Conservation (phyloP, 495 filamentous ascomycete species). For the Cercophora newfieldiana region DNA sequence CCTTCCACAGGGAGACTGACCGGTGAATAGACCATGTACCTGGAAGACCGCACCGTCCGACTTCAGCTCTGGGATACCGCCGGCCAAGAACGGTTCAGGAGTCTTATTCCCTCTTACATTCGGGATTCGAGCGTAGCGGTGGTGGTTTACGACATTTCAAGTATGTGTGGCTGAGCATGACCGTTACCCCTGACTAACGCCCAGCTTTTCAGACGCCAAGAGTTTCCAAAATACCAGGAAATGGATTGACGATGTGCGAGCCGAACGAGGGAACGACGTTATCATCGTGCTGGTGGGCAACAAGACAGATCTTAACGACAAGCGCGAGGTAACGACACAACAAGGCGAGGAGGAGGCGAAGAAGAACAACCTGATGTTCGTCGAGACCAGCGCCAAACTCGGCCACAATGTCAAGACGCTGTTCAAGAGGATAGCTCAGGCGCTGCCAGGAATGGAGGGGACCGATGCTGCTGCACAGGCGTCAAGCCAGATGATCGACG, state of each 20-base stretch:
- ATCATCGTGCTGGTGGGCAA: conserved; percentile 98
- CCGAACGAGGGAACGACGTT: conserved; percentile 94
- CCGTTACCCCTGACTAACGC: background rate
- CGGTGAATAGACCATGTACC: conserved; percentile 84
- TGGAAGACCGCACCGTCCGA: conserved; percentile 96
- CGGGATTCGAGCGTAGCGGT: conserved; percentile 95
- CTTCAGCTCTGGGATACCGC: conserved; percentile 98
- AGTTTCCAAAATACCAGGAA: conserved; percentile 97
- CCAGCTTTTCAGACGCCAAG: conserved; percentile 62
- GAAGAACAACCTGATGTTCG: conserved; percentile 94
- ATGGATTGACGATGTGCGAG: conserved; percentile 98
- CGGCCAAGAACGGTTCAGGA: conserved; percentile 95
- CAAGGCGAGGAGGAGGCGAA: conserved; percentile 99
- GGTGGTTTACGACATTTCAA: conserved; percentile 98
- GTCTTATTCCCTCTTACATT: conserved; percentile 95
- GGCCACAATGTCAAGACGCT: conserved; percentile 97
- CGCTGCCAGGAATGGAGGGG: conserved; percentile 95
- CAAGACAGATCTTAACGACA: conserved; percentile 98
- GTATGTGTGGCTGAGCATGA: conserved; percentile 34
- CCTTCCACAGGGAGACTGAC: conserved; percentile 26
- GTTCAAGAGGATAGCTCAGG: conserved; percentile 96
- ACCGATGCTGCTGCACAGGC: conserved; percentile 62
- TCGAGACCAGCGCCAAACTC: conserved; percentile 97
- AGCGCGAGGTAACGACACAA: conserved; percentile 89
- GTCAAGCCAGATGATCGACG: conserved; percentile 86